phyloP scores from a whole-genome alignment of 495 filamentous ascomycete species.

The Trichoderma asperelloides region DNA sequence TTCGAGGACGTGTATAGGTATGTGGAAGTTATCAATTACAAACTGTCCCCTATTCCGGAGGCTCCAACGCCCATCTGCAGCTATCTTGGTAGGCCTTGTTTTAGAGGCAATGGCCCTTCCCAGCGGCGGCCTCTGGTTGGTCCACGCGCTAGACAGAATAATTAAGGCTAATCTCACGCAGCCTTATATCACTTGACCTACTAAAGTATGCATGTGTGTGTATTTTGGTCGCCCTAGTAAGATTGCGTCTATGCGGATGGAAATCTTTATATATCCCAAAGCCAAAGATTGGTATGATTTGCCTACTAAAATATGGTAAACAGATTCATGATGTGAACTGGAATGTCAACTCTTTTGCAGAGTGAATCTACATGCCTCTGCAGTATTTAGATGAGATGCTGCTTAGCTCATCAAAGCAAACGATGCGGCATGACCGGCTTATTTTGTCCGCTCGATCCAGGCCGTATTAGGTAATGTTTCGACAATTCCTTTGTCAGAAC shows the following conservation, averaged over 20 bases:
- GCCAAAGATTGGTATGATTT: too few species aligned
- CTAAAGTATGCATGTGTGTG: too few species aligned
- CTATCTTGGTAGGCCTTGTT: background rate
- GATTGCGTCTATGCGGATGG: background rate
- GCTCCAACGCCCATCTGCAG: background rate
- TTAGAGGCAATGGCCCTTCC: background rate
- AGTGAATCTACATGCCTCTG: background rate
- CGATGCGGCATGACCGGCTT: background rate
- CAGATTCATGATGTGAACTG: too few species aligned
- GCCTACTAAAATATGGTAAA: too few species aligned
- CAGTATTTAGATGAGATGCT: background rate
- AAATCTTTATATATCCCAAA: background rate
- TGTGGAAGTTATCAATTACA: background rate
- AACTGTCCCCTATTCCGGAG: constrained; percentile 8
- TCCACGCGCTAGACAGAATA: background rate
- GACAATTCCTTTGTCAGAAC: background rate
- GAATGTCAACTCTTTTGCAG: too few species aligned
- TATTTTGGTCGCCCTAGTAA: background rate
- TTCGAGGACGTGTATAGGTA: background rate
- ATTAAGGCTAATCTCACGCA: constrained; percentile 2
- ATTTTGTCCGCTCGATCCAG: background rate
- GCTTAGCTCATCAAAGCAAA: background rate
- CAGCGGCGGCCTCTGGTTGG: constrained; percentile 1
- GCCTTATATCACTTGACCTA: background rate
- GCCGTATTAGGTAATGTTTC: constrained; percentile 1